Percentiles rank a stretch among this genome's conserved stretches.
phyloP scores from a whole-genome alignment of 2,329 filamentous ascomycete species.

The Colletotrichum godetiae region DNA sequence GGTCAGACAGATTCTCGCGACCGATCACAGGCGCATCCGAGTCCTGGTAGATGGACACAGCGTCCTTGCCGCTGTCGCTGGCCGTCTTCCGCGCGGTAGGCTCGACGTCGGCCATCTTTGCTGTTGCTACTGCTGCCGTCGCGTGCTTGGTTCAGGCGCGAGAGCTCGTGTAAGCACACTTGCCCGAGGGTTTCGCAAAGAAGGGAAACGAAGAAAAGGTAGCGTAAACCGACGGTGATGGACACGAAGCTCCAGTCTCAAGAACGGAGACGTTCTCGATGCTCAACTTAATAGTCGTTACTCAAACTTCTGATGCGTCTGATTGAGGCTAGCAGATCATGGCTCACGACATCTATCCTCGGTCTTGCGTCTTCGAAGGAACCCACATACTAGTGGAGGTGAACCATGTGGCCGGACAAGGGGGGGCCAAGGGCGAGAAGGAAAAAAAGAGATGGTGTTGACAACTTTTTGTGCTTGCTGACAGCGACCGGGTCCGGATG shows the following conservation, averaged over 20 bases:
- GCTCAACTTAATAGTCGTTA: conserved; percentile 32
- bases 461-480: conserved; percentile 5
- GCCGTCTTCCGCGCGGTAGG: conserved; percentile 34
- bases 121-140: conserved; percentile 36
- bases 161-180: background rate
- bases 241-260: background rate
- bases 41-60: conserved; percentile 38
- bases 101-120: conserved; percentile 43
- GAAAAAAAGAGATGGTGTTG: conserved; percentile 32
- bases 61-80: conserved; percentile 38
- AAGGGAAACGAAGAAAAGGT: background rate
- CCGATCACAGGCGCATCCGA: conserved; percentile 47
- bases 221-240: conserved; percentile 7
- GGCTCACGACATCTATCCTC: conserved; percentile 33
- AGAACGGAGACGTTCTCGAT: background rate
- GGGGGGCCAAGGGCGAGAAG: conserved; percentile 3
- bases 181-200: background rate
- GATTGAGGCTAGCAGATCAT: conserved; percentile 29
- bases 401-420: conserved; percentile 28
- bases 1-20: conserved; percentile 49
- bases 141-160: background rate
- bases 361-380: conserved; percentile 33
- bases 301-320: conserved; percentile 19
- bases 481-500: conserved; percentile 23
- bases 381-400: conserved; percentile 36